phyloP scores from a whole-genome alignment of 805 yeast species.

The Wickerhamiella qilinensis region DNA sequence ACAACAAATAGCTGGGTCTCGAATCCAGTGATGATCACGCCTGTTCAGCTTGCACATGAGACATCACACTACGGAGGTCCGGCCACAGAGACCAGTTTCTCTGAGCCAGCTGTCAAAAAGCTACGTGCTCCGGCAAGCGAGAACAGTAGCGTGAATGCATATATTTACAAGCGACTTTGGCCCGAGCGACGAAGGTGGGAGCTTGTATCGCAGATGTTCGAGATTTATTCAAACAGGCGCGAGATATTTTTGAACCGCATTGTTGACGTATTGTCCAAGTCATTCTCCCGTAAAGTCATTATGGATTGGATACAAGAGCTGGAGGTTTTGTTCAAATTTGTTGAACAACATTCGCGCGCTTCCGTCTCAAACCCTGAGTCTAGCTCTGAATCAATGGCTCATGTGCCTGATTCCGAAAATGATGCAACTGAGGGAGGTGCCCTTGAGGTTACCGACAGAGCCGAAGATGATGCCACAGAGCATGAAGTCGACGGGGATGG shows the following conservation, averaged over 20 bases:
- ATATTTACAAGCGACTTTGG: not conserved
- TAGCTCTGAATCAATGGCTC: not conserved
- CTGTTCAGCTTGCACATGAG: not conserved
- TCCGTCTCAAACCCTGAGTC: not conserved
- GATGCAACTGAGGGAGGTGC: not conserved
- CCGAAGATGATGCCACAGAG: not conserved
- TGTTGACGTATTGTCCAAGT: not conserved
- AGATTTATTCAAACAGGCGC: not conserved
- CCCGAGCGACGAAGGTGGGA: not conserved
- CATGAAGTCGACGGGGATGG: not conserved
- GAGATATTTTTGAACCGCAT: not conserved
- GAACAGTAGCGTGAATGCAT: not conserved
- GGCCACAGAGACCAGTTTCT: not conserved
- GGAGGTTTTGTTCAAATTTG: not conserved
- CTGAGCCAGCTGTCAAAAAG: not conserved
- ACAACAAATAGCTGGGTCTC: not conserved
- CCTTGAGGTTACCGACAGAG: not conserved
- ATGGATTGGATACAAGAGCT: not conserved
- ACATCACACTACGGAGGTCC: not conserved
- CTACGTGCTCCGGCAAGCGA: not conserved
- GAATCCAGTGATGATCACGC: not conserved
- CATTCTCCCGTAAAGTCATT: not conserved
- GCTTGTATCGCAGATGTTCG: not conserved
- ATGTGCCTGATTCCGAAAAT: no score
- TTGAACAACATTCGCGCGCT: not conserved